Base-by-base conservation (phyloP, 225 moss, liverwort and hornwort genomes). In the Lunularia cruciata region DNA sequence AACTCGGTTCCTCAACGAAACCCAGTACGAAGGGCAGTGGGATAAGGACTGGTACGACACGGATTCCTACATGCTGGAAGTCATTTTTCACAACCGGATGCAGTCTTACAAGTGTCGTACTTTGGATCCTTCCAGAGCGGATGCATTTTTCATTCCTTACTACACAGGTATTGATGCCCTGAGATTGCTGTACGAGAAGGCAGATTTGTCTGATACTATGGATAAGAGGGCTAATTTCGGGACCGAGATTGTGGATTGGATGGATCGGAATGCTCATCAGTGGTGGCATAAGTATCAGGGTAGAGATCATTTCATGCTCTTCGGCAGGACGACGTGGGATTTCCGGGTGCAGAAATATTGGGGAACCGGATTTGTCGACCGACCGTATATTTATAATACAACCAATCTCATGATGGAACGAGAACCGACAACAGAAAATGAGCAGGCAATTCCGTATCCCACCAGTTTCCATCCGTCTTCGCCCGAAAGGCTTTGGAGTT, bases 281-380 rank as follows among this genome's bases (percentile, higher is more conserved):
- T 72, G 66, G 65, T 94, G 89, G 89, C 56, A 64, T 1, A 81
- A 84, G 40, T 73, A 78, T 51, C 77, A 73, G 33, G 94, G 90
- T 3, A 65, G 72, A 4, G 94, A 94, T 48, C 91, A 91, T 77
- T 91, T 94, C 23, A 64, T 94, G 72, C 70, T 94, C 16, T 79
- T 84, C 22, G 91, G 91, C 4, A 73, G 94, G 69, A 94, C 94
- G 42, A 87, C 83, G 6, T 94, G 90, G 90, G 94, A 94, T 54
- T 94, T 94, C 55, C 70, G 67, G 47, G 59, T 51, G 53, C 60
- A 66, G 18, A 23, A 70, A 39, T 61, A 39, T 13, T 94, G 94
- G 94, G 94, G 91, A n/a, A 91, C 89, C 4, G 73, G 53, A 5
- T 72, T 89, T 6, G 77, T 85, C 14, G 74, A 69, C 4, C 65